Evolutionary conservation across 305 asterid genomes (phyloP).

Genomic region (Fraxinus sp.): DNA sequence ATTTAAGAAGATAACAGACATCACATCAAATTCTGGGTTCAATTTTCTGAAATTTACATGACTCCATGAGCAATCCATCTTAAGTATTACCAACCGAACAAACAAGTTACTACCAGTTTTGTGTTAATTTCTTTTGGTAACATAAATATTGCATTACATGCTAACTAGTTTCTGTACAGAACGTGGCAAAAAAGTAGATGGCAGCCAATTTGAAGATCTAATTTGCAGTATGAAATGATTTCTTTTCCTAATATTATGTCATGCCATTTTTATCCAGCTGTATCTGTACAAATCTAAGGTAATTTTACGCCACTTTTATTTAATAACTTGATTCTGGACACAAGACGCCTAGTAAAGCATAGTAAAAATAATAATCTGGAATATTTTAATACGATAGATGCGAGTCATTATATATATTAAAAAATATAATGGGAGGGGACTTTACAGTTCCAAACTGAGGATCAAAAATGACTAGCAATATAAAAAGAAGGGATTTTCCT

Average conservation of each 20-base stretch:
- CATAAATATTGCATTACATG: neutral
- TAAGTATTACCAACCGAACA: constrained; percentile 12
- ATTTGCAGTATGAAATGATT: neutral
- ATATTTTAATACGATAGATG: neutral
- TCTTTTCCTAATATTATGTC: neutral
- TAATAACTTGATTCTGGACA: neutral
- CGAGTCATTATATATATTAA: neutral
- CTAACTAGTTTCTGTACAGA: neutral
- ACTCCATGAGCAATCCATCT: neutral
- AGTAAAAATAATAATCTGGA: neutral
- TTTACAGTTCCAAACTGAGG: neutral
- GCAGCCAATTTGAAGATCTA: constrained; percentile 4
- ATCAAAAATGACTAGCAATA: neutral
- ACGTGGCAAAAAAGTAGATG: neutral
- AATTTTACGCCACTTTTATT: neutral
- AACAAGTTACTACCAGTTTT: neutral
- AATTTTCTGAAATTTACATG: neutral
- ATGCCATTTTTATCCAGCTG: neutral
- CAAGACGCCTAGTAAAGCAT: neutral
- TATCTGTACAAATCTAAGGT: neutral
- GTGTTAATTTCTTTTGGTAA: constrained; percentile 13
- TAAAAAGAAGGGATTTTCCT: neutral
- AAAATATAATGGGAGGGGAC: neutral
- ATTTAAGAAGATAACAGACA: neutral
- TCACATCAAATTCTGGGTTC: neutral